phyloP scores from a whole-genome alignment of 768 basidiomycete species.

The Leccinellum rugosiceps region DNA sequence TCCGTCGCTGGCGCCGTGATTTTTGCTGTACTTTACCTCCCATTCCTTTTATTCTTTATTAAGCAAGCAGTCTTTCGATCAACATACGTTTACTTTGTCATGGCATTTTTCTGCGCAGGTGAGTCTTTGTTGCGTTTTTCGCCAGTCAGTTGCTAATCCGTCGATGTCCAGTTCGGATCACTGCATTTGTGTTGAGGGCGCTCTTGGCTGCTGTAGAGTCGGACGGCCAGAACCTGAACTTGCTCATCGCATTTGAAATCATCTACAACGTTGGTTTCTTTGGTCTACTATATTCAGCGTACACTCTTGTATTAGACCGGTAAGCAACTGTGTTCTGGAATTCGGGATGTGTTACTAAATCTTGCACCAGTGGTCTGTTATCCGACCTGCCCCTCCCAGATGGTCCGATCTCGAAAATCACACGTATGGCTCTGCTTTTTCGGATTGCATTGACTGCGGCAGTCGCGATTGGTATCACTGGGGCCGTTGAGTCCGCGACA shows the following conservation, averaged over 20 bases:
- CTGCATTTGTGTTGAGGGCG: slow-evolving; percentile 31
- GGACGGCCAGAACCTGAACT: slow-evolving; percentile 19
- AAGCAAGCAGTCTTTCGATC: slow-evolving; percentile 18
- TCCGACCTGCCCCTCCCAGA: slow-evolving; percentile 25
- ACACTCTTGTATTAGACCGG: slow-evolving; percentile 34
- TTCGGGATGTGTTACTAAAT: not conserved
- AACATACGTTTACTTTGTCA: slow-evolving; percentile 28
- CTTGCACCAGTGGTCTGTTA: slow-evolving; percentile 12
- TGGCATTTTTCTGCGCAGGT: slow-evolving; percentile 30
- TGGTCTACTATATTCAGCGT: slow-evolving; percentile 33
- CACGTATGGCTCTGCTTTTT: slow-evolving; percentile 22
- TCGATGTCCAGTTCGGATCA: slow-evolving; percentile 23
- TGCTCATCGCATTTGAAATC: slow-evolving; percentile 29
- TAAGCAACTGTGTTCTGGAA: slow-evolving; percentile 6
- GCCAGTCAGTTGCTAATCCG: not conserved
- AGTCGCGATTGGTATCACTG: slow-evolving; percentile 26
- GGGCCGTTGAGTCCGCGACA: slow-evolving; percentile 16
- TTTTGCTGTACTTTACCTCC: slow-evolving; percentile 30
- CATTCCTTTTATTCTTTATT: slow-evolving; percentile 24
- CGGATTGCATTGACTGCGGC: slow-evolving; percentile 24
- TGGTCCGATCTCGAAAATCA: slow-evolving; percentile 20
- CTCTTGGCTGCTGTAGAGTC: slow-evolving; percentile 23
- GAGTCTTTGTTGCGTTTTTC: slow-evolving; percentile 1
- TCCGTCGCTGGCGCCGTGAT: slow-evolving; percentile 32
- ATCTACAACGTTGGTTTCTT: slow-evolving; percentile 37